Base-by-base conservation (phyloP, 2,329 filamentous ascomycete species). In the Pseudogymnoascus sp. region DNA sequence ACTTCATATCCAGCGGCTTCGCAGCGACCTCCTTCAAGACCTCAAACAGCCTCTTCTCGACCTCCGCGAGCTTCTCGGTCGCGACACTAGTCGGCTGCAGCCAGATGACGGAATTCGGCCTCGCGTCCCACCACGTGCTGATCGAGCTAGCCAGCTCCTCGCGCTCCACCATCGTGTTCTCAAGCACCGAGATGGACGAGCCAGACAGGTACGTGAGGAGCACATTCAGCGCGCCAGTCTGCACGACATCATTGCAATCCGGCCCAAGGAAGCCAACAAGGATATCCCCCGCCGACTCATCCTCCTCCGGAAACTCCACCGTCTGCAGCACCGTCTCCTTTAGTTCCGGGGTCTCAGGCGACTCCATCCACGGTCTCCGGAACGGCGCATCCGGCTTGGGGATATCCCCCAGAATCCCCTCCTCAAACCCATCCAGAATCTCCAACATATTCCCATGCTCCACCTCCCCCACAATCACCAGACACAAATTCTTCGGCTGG, bases 261-360 rank as follows among this genome's bases (percentile, higher is more conserved):
- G 94, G 94, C 0, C 94, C 94, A 62, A 97, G 86, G 76, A 95
- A 96, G 1, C 84, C 89, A 19, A 97, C 86, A 58, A 91, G 78
- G 59, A 97, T 86, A 72, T 97, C 93, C 38, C 94, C 94, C 62
- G 87, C 90, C 0, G 91, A 93, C 72, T 99, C 94, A 67, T 99
- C 94, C 70, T 97, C 93, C 72, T 99, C 94, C 0, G 94, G 94
- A 69, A 99, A 99, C 66, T 96, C 88, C 28, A 96, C 88, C 0
- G 82, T 91, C 67, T 93, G 85, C 11, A 96, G 76, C 9, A 87
- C 80, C 0, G 90, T 91, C 72, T 90, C 81, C 30, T 83, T 82
- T 28, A 99, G 78, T 0, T 84, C 76, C 2, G 90, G 88, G 0
- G 91, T 87, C 66, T 90, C 89, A 61, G 86, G 83, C 3, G 93